Evolutionary conservation across 2,329 filamentous ascomycete species (phyloP), one percentile per base, ranked within the genome.

Genomic region (Ceratocystis harringtonii): DNA sequence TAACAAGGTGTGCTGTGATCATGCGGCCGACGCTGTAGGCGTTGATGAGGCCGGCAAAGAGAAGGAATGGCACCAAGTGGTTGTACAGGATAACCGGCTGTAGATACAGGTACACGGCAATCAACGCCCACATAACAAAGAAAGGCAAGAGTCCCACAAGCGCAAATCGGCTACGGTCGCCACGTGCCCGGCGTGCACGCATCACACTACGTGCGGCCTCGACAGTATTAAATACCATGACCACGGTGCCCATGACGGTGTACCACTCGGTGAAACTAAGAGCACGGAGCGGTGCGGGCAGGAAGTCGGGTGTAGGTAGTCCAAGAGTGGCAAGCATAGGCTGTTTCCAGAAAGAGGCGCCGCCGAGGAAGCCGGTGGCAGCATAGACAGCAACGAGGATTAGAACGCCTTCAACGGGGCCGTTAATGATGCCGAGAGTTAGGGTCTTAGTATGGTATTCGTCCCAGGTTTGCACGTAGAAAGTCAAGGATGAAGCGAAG

Each of bases 381-480:
- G 84, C 83, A 75, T 94, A 97, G 67, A 99, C 85, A 65, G 82
- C 73, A 71, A 90, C 87, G 22, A 99, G 81, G 50, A 90, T 91
- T 60, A 97, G 77, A 65, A 99, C 87, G 63, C 94, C 94, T 76
- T 99, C 94, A 45, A 99, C 94, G 3, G 94, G 94, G 0, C 94
- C 94, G 69, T 92, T 96, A 70, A 99, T 81, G 68, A 97, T 78
- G 67, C 94, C 94, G 5, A 99, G 83, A 1, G 91, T 96, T 61
- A 99, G 83, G 2, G 92, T 94, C 75, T 96, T 92, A 63, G 94
- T 99, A 77, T 97, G 92, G 77, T 97, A 99, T 75, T 97, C 94
- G 73, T 99, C 94, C 94, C 94, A 99, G 43, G 94, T 97, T 75
- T 97, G 94, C 52, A 97, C 88, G 75, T 97, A 97, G 76, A 99